Percentiles rank a stretch among this genome's conserved stretches.
Conservation (phyloP, 2,329 filamentous ascomycete genomes). For the Penicillium sp. region DNA sequence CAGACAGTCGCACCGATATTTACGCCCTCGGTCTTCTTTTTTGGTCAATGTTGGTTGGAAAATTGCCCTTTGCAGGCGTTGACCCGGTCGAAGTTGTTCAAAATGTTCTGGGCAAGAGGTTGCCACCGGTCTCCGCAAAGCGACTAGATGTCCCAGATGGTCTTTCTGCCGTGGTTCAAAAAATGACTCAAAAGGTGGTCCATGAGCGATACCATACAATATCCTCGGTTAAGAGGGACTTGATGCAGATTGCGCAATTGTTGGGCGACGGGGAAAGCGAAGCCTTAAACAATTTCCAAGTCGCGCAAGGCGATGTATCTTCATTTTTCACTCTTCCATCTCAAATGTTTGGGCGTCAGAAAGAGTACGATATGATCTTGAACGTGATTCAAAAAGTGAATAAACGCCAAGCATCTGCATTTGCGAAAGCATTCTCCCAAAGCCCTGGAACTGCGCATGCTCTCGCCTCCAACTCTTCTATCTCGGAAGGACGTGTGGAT, state of each 20-base stretch:
- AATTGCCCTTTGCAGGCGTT: conserved; percentile 76
- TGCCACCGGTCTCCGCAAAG: conserved; percentile 75
- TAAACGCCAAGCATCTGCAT: conserved; percentile 59
- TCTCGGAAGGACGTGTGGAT: conserved; percentile 56
- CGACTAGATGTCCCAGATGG: conserved; percentile 84
- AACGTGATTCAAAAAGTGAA: conserved; percentile 77
- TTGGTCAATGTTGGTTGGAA: conserved; percentile 80
- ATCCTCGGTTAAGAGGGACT: conserved; percentile 80
- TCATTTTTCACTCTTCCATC: conserved; percentile 88
- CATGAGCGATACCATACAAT: conserved; percentile 87
- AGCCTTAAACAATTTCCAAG: conserved; percentile 72
- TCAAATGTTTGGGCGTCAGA: conserved; percentile 76
- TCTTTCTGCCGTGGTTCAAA: conserved; percentile 80
- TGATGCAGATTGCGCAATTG: conserved; percentile 73
- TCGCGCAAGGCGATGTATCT: conserved; percentile 83
- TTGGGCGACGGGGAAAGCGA: conserved; percentile 74
- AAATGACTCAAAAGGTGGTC: conserved; percentile 88
- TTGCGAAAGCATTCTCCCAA: conserved; percentile 38
- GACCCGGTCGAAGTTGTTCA: conserved; percentile 90
- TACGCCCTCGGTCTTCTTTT: conserved; percentile 89
- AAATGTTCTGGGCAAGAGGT: conserved; percentile 76
- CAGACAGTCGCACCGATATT: conserved; percentile 89
- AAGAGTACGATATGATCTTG: conserved; percentile 71
- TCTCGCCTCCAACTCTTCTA: conserved; percentile 58
- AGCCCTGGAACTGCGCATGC: conserved; percentile 49